Base-by-base conservation (phyloP, 768 basidiomycete genomes). In the Amanita polypyramis region DNA sequence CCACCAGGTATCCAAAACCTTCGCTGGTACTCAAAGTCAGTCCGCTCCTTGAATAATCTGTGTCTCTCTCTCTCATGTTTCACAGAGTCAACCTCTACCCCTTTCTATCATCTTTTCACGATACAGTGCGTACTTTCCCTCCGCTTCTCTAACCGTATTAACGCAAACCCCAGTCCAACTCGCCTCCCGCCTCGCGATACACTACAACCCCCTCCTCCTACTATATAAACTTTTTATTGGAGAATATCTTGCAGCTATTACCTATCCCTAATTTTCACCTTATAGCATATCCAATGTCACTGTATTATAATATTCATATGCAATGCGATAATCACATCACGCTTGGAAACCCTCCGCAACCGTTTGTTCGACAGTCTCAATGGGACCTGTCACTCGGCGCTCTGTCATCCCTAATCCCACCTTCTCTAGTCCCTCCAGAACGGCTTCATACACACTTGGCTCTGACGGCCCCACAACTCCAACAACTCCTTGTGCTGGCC, bases 381-480 rank as follows among this genome's bases (percentile, higher is more conserved):
- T 15, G 51, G 40, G 12, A 6, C 6, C 62, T 54, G 14, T 30
- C 7, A 49, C 29, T 20, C 21, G 38, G 33, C 48, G 58, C 53
- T 70, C 72, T 50, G 65, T 67, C 73, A 82, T 76, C 1, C 68
- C 70, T 20, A 74, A 52, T 10, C 79, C 79, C 25, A 64, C 68
- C 30, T 69, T 65, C 52, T 79, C 74, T 59, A 95, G 60, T 5
- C 76, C 74, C 5, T 64, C 58, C 62, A 95, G 63, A 12, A 93
- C 76, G 0, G 76, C 73, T 17, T 55, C 60, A 64, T 81, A 90
- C 19, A 95, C 66, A 23, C 69, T 73, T 52, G 64, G 60, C 33
- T 77, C 73, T 27, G 70, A 71, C 0, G 93, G 93, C 8, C 83
- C 82, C 25, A 63, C 69, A 2, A 91, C 90, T 14, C 90, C 90